phyloP scores from a whole-genome alignment of 1,284 basidiomycete species.

The Peniophora sp. region DNA sequence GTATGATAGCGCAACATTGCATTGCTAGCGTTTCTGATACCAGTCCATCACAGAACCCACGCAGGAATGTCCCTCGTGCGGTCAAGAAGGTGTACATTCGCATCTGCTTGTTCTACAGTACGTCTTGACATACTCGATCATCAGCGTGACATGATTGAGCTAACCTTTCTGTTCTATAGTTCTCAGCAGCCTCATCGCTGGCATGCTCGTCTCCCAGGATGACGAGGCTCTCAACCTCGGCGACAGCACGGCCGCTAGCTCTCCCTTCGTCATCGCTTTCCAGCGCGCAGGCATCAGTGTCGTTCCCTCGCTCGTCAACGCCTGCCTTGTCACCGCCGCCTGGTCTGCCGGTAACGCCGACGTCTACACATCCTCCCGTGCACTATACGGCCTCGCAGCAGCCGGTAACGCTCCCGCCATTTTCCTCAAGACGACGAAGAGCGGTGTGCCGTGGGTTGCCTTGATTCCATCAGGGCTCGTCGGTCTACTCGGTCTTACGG shows the following conservation, averaged over 20 bases:
- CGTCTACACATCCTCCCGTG: conserved; percentile 43
- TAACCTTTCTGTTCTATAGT: background rate
- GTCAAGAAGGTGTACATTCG: conserved; percentile 48
- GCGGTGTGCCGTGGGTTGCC: background rate
- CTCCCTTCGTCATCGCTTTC: conserved; percentile 42
- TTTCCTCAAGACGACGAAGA: conserved; percentile 9
- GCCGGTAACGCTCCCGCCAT: conserved; percentile 34
- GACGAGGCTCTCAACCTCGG: conserved; percentile 26
- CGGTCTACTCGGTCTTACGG: background rate
- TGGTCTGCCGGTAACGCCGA: conserved; percentile 46
- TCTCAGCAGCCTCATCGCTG: conserved; percentile 33
- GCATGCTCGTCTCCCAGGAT: conserved; percentile 40
- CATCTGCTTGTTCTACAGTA: conserved; percentile 25
- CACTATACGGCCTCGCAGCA: conserved; percentile 40
- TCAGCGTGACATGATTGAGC: conserved; percentile 22
- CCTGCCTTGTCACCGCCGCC: conserved; percentile 35
- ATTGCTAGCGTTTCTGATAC: background rate
- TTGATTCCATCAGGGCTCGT: background rate
- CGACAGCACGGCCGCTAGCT: conserved; percentile 28
- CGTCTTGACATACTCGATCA: conserved; percentile 20
- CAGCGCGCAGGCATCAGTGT: conserved; percentile 32
- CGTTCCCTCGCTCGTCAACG: conserved; percentile 26
- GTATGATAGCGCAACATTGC: background rate
- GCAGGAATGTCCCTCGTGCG: conserved; percentile 30
- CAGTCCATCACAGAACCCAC: conserved; percentile 5